These are phyloP conservation scores for Funneliformis mosseae DNA, from an alignment of 192 early-diverging fungal species.

Conservation along the genomic window DNA sequence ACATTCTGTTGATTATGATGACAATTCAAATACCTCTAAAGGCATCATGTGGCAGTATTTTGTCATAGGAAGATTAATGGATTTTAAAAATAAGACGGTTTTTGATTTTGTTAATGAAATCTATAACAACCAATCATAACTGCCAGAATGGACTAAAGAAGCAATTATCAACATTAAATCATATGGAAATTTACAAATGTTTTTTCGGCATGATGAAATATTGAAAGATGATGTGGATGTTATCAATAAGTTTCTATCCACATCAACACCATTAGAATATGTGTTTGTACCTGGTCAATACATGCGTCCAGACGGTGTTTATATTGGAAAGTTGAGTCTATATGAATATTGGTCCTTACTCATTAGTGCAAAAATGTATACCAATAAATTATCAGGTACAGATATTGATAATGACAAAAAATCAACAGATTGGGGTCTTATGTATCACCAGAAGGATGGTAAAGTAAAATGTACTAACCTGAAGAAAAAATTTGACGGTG, in stretches of 20 bases:
- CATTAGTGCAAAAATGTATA: no score
- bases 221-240: neutral
- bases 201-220: neutral
- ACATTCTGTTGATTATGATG: neutral
- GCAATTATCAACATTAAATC: neutral
- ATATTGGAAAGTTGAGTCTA: neutral
- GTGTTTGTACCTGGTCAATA: neutral
- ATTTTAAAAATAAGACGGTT: neutral
- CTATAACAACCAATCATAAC: neutral
- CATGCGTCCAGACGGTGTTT: neutral
- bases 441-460: no score
- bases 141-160: neutral
- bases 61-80: constrained; percentile 1
- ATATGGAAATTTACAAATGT: neutral
- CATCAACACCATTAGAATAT: neutral
- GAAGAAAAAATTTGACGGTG: no score
- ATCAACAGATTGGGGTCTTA: no score
- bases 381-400: no score
- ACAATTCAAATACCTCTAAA: constrained; percentile 16
- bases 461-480: no score
- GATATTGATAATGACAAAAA: no score
- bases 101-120: neutral
- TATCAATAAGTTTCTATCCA: neutral
- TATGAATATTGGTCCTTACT: no score
- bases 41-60: neutral